Conservation (phyloP, 73 alveolate genomes). For the Blepharisma japonicum region DNA sequence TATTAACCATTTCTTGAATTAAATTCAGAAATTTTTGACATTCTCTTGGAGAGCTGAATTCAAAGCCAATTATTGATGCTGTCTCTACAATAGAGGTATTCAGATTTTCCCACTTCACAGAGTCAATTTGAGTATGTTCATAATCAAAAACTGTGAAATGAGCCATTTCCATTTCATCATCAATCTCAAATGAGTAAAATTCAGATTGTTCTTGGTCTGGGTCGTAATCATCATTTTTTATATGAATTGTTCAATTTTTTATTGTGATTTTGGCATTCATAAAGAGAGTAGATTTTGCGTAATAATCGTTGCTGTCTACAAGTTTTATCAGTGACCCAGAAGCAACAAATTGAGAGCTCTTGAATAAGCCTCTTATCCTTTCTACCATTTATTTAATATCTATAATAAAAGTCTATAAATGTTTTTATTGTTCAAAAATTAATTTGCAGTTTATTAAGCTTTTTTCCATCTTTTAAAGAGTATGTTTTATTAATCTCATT, state of each 20-base stretch:
- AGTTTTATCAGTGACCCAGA: too few relatives aligned
- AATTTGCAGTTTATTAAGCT: too few relatives aligned
- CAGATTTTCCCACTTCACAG: neutral
- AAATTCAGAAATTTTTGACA: neutral
- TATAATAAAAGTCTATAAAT: too few relatives aligned
- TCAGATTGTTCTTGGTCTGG: conserved; percentile 7
- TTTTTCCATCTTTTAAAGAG: too few relatives aligned
- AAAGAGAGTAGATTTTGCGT: neutral
- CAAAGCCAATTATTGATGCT: neutral
- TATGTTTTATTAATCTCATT: too few relatives aligned
- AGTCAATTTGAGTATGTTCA: neutral
- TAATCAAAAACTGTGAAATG: neutral
- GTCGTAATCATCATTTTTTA: conserved; percentile 25
- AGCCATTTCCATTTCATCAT: neutral
- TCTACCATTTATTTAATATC: too few relatives aligned
- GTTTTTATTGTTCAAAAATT: too few relatives aligned
- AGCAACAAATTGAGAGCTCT: too few relatives aligned
- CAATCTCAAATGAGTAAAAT: neutral
- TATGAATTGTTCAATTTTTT: neutral
- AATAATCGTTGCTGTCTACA: neutral
- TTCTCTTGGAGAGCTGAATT: neutral
- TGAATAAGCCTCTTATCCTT: too few relatives aligned
- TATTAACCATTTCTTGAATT: neutral
- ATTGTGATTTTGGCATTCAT: neutral
- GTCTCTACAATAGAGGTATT: neutral